Conservation (phyloP, 1,139 yeast genomes). For the Kluyveromyces sp. region DNA sequence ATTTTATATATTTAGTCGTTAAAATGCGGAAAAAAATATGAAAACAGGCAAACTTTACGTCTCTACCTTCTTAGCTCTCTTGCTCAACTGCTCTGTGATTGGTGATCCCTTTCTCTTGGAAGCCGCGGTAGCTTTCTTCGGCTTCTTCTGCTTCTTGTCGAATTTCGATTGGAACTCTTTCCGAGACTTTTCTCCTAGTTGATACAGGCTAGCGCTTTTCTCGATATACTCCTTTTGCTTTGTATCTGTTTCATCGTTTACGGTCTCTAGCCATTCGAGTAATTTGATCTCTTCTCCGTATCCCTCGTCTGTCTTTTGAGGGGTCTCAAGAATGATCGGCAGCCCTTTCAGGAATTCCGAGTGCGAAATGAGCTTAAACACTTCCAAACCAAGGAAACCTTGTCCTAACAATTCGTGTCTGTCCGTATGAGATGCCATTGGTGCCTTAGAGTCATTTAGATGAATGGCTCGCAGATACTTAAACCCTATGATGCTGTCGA, state of each 20-base stretch:
- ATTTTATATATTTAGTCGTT: too few relatives aligned
- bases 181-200: conserved; percentile 53
- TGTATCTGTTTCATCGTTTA: conserved; percentile 51
- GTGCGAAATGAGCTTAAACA: conserved; percentile 69
- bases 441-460: conserved; percentile 91
- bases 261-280: conserved; percentile 30
- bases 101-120: conserved; percentile 10
- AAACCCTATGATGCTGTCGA: conserved; percentile 67
- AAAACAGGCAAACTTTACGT: too few relatives aligned
- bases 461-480: conserved; percentile 76
- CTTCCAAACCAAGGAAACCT: conserved; percentile 84
- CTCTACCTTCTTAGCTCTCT: conserved; percentile 8
- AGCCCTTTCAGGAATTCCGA: conserved; percentile 51
- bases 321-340: conserved; percentile 89
- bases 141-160: conserved; percentile 29
- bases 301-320: conserved; percentile 54
- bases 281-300: conserved; percentile 81
- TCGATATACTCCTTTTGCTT: conserved; percentile 42
- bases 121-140: conserved; percentile 8
- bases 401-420: conserved; percentile 84
- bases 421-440: conserved; percentile 83
- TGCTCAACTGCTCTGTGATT: conserved; percentile 9
- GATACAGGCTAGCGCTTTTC: conserved; percentile 45
- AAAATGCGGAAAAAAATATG: too few relatives aligned
- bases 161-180: conserved; percentile 36